Evolutionary conservation across 2,329 filamentous ascomycete genomes (phyloP), one percentile per base, ranked within the genome.

Genomic region (Claviceps paspali): DNA sequence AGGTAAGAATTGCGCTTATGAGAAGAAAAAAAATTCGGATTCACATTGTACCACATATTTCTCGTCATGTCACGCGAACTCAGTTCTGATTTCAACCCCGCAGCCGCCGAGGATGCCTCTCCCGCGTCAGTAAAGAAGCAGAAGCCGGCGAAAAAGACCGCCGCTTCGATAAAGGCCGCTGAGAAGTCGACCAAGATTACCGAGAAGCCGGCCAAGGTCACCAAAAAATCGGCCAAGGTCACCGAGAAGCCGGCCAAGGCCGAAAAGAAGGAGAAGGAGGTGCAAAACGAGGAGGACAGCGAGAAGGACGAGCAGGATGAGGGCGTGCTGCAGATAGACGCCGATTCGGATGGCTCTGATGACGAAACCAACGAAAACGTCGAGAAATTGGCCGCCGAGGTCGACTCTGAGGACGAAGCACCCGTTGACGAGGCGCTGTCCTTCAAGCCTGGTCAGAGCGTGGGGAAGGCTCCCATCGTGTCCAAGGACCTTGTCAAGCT

Each of bases 381-480:
- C 21, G 52, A 61, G 43, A 54, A 57, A n/a, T 54, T 70, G 5
- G 67, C 64, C 8, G 55, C 58, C 21, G 52, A 59, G 38, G 45
- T 67, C 7, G 60, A 68, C 37, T 62, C 64, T 32, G 63, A 59
- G 44, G 63, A 65, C 21, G 62, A 63, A 21, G 59, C 65, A 26
- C 50, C 51, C 14, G 53, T 50, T 5, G 53, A 61, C 38, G 51
- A 49, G 22, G 52, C 54, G 31, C 49, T 49, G 22, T 48, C 52
- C 36, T 68, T 63, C 51, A 58, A 67, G 48, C 46, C 61, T n/a
- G 66, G 65, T 12, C 63, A 68, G 46, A 63, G 65, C 30, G 61
- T 70, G 7, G 65, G 66, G 50, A 65, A 65, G 51, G 61, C 68
- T 27, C 70, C 70, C 38, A 56, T 66, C 43, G 50, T 62, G 15